Base-by-base conservation (phyloP, 2,329 filamentous ascomycete species). In the Fusarium fujikuroi region DNA sequence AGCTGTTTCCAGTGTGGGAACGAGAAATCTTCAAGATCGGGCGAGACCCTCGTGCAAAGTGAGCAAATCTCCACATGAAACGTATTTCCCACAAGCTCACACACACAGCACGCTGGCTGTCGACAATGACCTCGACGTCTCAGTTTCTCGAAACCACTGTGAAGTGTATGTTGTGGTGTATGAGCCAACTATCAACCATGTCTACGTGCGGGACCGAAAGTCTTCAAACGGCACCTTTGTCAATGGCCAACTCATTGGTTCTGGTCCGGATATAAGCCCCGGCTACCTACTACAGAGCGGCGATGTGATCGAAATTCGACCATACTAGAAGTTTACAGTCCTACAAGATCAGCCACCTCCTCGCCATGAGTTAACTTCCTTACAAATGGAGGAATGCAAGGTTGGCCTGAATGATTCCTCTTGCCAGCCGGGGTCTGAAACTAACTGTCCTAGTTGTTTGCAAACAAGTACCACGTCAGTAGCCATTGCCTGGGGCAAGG, bases 131-230 rank as follows among this genome's bases (percentile, higher is more conserved):
- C 53, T 58, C n/a, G 73, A 82, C 5, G 79, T 83, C 66, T 70
- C 76, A 1, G 82, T 90, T 25, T 90, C 88, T 3, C 84, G 87
- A 58, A 82, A 84, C 32, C 88, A 90, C 60, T 87, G 88, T 70
- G 86, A 89, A 72, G 81, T 90, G 37, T 90, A 89, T 75, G 85
- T 85, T 3, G 80, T 90, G 44, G 76, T 85, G 15, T 88, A 89
- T 67, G 87, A 89, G 49, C 77, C 79, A 25, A 79, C 77, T 14
- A 62, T 79, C 72, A 80, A 81, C 49, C 79, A 88, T 60, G 78
- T 90, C 44, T 90, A 89, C 70, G 87, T 89, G 34, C 85, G 88
- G 19, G 89, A 91, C 72, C 84, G 86, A 30, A 84, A 85, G 59
- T 90, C 88, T 9, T 81, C 80, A 21, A 87, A 87, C 60, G 88